Percentiles rank a stretch among this genome's conserved stretches.
Conservation (phyloP, 148 eudicot genomes). For the Cornus florida region DNA sequence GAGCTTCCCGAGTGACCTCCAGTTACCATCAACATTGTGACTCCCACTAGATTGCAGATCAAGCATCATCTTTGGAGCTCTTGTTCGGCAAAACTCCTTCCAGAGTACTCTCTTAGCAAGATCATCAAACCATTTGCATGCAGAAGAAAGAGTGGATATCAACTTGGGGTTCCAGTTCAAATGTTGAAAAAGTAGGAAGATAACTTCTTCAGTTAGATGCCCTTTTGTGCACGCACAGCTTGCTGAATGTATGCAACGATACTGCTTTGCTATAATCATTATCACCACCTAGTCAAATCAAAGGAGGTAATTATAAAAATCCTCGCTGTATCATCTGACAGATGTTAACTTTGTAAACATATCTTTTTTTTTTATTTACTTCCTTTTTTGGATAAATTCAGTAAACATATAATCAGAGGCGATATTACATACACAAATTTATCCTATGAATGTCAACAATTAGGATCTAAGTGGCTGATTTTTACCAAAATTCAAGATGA, state of each 20-base stretch:
- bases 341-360: background rate
- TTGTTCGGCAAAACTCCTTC: slow-evolving; percentile 85
- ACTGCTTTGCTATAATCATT: slow-evolving; percentile 72
- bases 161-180: slow-evolving; percentile 91
- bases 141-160: slow-evolving; percentile 80
- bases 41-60: slow-evolving; percentile 83
- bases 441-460: background rate
- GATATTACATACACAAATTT: too few species aligned
- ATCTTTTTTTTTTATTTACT: background rate
- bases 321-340: background rate
- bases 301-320: background rate
- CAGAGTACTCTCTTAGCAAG: slow-evolving; percentile 89
- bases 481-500: background rate
- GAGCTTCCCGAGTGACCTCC: slow-evolving; percentile 97
- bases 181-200: slow-evolving; percentile 71
- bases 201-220: slow-evolving; percentile 74
- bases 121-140: slow-evolving; percentile 97
- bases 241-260: slow-evolving; percentile 91
- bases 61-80: slow-evolving; percentile 95
- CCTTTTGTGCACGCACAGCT: slow-evolving; percentile 91
- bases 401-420: background rate
- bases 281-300: slow-evolving; percentile 33
- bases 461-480: background rate
- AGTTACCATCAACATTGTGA: slow-evolving; percentile 88
- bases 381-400: too few species aligned